Evolutionary conservation across 495 filamentous ascomycete species (phyloP), one percentile per base, ranked within the genome.

Genomic region (Aspergillus sparsus): DNA sequence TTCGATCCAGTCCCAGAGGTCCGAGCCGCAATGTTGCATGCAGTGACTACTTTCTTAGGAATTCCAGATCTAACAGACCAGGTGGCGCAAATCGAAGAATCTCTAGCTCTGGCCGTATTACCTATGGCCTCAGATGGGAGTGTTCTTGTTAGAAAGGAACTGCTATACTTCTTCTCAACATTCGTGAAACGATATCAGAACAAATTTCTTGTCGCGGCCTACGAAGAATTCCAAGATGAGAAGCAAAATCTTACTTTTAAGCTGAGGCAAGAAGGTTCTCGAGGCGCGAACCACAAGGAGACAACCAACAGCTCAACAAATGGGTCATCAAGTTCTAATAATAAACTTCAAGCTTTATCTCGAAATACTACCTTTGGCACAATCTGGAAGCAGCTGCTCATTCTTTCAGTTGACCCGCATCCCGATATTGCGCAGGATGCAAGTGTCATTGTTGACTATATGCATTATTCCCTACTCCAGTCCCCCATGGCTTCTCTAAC

Each of bases 1-100:
- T 86, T 87, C n/a, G 94, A 99, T 67, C 85, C 86, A 18, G 91
- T 92, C 42, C 90, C 92, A n/a, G 94, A 99, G 74, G 95, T 99
- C 9, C 85, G 94, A 60, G 89, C 94, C 11, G 91, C 95, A 15
- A 92, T 96, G 82, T 80, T 96, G 31, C 90, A 97, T 69, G 92
- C 95, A 21, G 84, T 97, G 71, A 96, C 90, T 0, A 92, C 87
- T 31, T 97, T 99, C 77, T 74, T 99, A 37, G 92, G 92, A 34
- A 97, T 97, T 54, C 90, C 91, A 0, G 93, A 97, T 66, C 77
- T 97, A 59, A 97, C 94, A 0, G 87, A 93, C 46, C 91, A 96
- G 70, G 90, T 98, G 18, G 88, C 89, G 12, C 84, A 89, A 58
- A 91, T 93, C 45, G 94, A 99, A 73, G 91, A 96, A 71, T 84